A percentile compares a stretch with the other conserved stretches of the same genome.
phyloP scores from a whole-genome alignment of 805 yeast genomes.

The Cyberlindnera americana region DNA sequence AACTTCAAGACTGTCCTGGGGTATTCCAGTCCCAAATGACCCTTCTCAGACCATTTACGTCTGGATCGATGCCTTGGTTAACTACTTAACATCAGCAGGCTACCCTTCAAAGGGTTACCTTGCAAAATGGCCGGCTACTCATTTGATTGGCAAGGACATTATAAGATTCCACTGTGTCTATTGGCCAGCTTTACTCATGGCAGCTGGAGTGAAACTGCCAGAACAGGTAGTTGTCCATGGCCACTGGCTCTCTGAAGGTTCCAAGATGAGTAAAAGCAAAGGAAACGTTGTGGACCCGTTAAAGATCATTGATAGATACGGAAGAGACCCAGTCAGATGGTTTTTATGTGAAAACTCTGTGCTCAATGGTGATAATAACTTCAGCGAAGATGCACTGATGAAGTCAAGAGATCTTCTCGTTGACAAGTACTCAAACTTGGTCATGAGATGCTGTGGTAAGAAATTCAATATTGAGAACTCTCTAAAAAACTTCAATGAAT shows the following conservation, averaged over 20 bases:
- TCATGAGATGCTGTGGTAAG: conserved; percentile 68
- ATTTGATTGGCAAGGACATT: conserved; percentile 90
- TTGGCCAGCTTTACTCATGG: conserved; percentile 91
- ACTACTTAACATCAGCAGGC: conserved; percentile 74
- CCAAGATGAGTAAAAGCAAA: conserved; percentile 88
- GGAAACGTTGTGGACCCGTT: conserved; percentile 95
- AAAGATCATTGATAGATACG: conserved; percentile 57
- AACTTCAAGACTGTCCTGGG: conserved; percentile 75
- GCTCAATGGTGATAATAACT: conserved; percentile 76
- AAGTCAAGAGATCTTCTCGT: conserved; percentile 60
- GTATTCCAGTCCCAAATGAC: conserved; percentile 83
- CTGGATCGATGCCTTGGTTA: conserved; percentile 93
- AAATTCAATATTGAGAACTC: conserved; percentile 58
- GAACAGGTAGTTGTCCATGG: conserved; percentile 80
- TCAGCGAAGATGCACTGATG: conserved; percentile 53
- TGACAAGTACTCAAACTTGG: conserved; percentile 79
- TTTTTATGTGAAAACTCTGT: conserved; percentile 74
- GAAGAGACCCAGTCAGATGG: conserved; percentile 69
- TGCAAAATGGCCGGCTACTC: conserved; percentile 39
- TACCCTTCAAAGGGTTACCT: conserved; percentile 39
- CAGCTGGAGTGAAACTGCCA: conserved; percentile 72
- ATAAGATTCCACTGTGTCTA: conserved; percentile 83
- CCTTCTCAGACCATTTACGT: conserved; percentile 79
- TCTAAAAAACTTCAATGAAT: conserved; percentile 15
- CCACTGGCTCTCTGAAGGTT: conserved; percentile 89